Percentiles rank a stretch among this genome's conserved stretches.
These are phyloP conservation scores for Fusarium fracticaudum DNA, from an alignment of 2,329 filamentous ascomycete species.

Conservation along the genomic window DNA sequence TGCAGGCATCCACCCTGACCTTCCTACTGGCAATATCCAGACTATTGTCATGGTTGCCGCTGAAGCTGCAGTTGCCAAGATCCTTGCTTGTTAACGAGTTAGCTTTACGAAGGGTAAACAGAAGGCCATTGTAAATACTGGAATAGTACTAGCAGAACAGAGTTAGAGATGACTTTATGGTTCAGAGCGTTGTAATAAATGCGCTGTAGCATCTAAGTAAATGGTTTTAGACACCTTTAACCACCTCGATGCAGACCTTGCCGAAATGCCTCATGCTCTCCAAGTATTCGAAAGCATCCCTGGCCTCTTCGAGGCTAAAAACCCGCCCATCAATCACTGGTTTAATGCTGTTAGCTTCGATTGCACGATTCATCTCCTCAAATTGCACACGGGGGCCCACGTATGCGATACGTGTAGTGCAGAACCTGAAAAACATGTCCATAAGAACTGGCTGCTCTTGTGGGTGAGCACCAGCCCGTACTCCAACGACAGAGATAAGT, in stretches of 20 bases:
- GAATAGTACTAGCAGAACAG: background rate
- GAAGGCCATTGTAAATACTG: too few relatives aligned
- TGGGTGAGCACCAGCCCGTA: background rate
- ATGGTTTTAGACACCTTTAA: background rate
- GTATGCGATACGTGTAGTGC: background rate
- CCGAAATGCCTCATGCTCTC: background rate
- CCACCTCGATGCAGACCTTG: background rate
- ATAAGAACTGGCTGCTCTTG: background rate
- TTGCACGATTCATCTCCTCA: background rate
- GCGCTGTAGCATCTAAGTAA: background rate
- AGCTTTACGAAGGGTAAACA: fast-evolving
- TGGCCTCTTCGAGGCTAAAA: background rate
- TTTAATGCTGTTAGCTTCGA: background rate
- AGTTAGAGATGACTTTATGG: fast-evolving
- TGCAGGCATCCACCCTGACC: constrained; percentile 73
- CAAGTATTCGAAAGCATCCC: background rate
- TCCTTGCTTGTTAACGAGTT: constrained; percentile 1
- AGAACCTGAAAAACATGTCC: background rate
- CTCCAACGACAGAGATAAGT: background rate
- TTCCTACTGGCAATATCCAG: constrained; percentile 73
- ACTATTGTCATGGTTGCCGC: constrained; percentile 70
- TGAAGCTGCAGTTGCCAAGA: constrained; percentile 63
- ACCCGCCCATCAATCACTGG: background rate
- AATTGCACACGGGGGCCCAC: background rate
- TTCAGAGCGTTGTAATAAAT: background rate